Evolutionary conservation across 2,329 filamentous ascomycete species (phyloP).

Genomic region (Apiospora saccharicola): DNA sequence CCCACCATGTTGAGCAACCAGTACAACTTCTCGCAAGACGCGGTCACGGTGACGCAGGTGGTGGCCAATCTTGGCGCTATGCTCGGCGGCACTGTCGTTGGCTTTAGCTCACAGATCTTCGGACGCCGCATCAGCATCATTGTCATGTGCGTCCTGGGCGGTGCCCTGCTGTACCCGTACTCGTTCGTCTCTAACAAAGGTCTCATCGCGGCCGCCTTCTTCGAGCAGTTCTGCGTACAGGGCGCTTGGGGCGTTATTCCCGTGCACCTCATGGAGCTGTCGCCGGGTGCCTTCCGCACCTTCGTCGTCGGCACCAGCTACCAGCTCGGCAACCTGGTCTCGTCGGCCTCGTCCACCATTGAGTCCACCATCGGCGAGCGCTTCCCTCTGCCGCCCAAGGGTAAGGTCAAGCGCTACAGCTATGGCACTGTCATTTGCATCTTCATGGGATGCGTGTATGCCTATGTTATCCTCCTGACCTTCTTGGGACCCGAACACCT

Average conservation of each 20-base stretch:
- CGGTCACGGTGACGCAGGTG: slow-evolving; percentile 74
- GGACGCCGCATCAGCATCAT: slow-evolving; percentile 75
- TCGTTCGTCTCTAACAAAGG: slow-evolving; percentile 68
- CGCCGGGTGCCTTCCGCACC: slow-evolving; percentile 74
- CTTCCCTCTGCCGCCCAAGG: slow-evolving; percentile 71
- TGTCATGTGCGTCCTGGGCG: slow-evolving; percentile 68
- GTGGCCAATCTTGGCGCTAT: slow-evolving; percentile 77
- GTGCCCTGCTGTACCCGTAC: slow-evolving; percentile 84
- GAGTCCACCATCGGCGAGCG: slow-evolving; percentile 77
- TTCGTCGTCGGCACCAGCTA: slow-evolving; percentile 79
- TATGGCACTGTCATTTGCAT: slow-evolving; percentile 90
- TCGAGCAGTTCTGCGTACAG: slow-evolving; percentile 82
- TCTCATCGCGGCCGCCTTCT: slow-evolving; percentile 83
- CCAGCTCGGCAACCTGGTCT: slow-evolving; percentile 80
- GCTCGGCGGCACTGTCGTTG: slow-evolving; percentile 70
- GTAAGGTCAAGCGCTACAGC: slow-evolving; percentile 63
- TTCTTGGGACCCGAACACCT: slow-evolving; percentile 67
- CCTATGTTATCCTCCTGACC: slow-evolving; percentile 66
- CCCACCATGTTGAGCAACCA: slow-evolving; percentile 67
- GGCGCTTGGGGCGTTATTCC: slow-evolving; percentile 81
- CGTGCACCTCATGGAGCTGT: slow-evolving; percentile 80
- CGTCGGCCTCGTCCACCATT: slow-evolving; percentile 75
- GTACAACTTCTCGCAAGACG: slow-evolving; percentile 58
- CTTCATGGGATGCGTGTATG: slow-evolving; percentile 87
- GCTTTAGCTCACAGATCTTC: slow-evolving; percentile 73